Evolutionary conservation across 495 filamentous ascomycete genomes (phyloP), one percentile per base, ranked within the genome.

Genomic region (Hyaloscypha variabilis): DNA sequence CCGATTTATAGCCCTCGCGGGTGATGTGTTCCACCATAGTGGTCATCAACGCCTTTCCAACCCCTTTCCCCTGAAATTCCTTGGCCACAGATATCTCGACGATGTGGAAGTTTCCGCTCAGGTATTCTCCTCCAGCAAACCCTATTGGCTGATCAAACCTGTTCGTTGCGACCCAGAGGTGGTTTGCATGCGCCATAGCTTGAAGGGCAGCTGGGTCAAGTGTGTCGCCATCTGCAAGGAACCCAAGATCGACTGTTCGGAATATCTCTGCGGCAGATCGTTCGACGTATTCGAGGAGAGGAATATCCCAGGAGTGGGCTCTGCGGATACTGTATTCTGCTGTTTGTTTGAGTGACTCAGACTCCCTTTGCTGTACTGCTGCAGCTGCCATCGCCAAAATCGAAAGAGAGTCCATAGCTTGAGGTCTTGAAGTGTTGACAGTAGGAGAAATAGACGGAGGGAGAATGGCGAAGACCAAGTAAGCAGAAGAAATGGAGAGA

Each of bases 321-420:
- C 34, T 62, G 30, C 71, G 71, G n/a, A 72, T 68, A 13, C 24
- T 64, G 34, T 70, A 67, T 34, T 64, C 31, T 21, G 58, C 49
- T 29, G 52, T 26, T 51, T 54, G 26, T 53, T 56, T 25, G 36
- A 46, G 59, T 25, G 34, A 50, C 14, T 69, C 63, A 29, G 69
- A 68, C 39, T 46, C 39, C 39, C 39, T 46, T 26, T 66, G 62
- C 36, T 65, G 66, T 19, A 68, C 66, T 13, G 42, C 60, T 2
- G 69, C 66, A 14, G 69, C 69, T 6, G 69, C 69, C 63, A 66
- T 66, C 25, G 69, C 69, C 6, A 71, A 56, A 36, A 71, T 68
- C 5, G 59, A 60, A 42, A 71, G 67, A 51, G 63, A 66, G 46
- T 71, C 67, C 69, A 71, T 71, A 26, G 28, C 11, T 39, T 25